Base-by-base conservation (phyloP, 2,329 filamentous ascomycete species). In the Verticillium dahliae region DNA sequence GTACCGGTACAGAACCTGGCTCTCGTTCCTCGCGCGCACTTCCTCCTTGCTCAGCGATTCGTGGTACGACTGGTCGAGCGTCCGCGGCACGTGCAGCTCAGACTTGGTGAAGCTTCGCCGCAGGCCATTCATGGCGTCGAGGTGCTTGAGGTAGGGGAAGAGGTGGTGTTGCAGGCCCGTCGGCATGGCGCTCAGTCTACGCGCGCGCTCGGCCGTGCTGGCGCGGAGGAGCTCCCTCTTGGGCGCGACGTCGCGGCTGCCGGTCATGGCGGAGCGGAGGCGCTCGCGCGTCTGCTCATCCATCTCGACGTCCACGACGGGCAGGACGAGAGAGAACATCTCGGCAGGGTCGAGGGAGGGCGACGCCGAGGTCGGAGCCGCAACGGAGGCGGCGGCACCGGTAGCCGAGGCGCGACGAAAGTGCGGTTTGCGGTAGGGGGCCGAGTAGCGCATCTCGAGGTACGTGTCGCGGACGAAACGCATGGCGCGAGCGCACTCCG, bases 11-110 rank as follows among this genome's bases (percentile, higher is more conserved):
- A 66, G 39, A 1, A 66, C 64, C 34, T 66, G 64, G 22, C 61
- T 65, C 14, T 65, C 61, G 39, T 63, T 62, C 0, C 64, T 57
- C 22, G 59, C n/a, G 1, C 54, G 56, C 4, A 66, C 56, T 22
- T 66, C 64, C 41, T 62, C 58, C 14, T 54, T 52, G 38, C 56
- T 62, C 1, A 66, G 60, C 4, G 63, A 61, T 6, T 66, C 64
- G 60, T 66, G 64, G 41, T 66, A 66, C 6, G 63, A 65, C 22
- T 66, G 64, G 33, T 66, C 64, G 52, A 66, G 56, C 58, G 64
- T 56, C 15, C 64, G 58, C 6, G 64, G 64, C 1, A 63, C 60
- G 58, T 66, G 64, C 6, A 65, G 63, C 54, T 66, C 64, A 3
- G 64, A 66, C 13, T 65, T 66, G 4, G 63, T 66, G 50, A 66